Evolutionary conservation across 345 rosid species (phyloP), one percentile per base, ranked within the genome.

Genomic region (Salix caprea): DNA sequence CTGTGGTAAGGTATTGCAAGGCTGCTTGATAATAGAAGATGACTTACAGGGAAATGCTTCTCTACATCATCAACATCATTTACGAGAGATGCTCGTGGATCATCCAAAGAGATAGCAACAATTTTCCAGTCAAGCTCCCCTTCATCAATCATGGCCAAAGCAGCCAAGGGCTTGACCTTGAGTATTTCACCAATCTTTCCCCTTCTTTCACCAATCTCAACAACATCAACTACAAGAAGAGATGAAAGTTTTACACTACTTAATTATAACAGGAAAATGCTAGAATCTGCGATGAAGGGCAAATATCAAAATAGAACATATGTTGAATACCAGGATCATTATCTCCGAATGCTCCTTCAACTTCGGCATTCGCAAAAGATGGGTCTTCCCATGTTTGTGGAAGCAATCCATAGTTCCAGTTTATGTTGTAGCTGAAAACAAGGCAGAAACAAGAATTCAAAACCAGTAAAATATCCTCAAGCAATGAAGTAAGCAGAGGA

Each of bases 321-420:
- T 54, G 67, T 1, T 32, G 50, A 71, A 76, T 79, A 89, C 97
- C 96, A 60, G 97, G 97, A 84, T 96, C 99, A 73, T 93, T 96
- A 82, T 96, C 99, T 5, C 99, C 98, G 50, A 92, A 87, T 34
- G 96, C 94, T 30, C 95, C 95, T 77, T 92, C 98, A 79, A 96
- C 95, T 74, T 96, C 97, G 78, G 84, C 28, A 76, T 96, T 92
- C 23, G 96, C 90, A 2, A 84, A 69, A 74, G 97, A 79, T 67
- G 99, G 99, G 82, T 96, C 99, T 85, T 96, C 99, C 98, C 99
- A 96, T 83, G 99, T 96, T 80, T 96, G 97, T 56, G 97, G 98
- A 86, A 93, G 97, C 87, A 96, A 78, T 67, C 99, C 99, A 82
- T 96, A 93, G 83, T 96, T 96, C 99, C 98, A 93, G 79, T 93